Evolutionary conservation across 108 stramenopile genomes (phyloP), one percentile per base, ranked within the genome.

Genomic region (Skeletonema tropicum): DNA sequence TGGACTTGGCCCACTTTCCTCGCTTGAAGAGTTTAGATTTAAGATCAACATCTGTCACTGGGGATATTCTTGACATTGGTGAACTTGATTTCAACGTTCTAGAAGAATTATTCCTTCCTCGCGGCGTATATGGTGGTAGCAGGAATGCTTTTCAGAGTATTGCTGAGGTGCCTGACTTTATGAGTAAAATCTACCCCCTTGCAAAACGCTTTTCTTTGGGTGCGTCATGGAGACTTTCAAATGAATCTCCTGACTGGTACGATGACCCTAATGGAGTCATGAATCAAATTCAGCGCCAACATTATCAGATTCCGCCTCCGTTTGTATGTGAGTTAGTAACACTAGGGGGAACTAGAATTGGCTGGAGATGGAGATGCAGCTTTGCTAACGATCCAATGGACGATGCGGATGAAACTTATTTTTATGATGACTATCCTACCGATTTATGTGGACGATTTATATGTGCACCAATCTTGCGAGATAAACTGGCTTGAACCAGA

Each of bases 1-100:
- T 67, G 66, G 66, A 67, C 58, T 55, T 67, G 25, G 66, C 66
- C 4, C 55, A 67, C 66, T 67, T 67, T 67, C 48, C 66, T 10
- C 55, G 9, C 1, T 9, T 67, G 17, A 67, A 5, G 57, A 46
- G 11, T 2, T 66, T 66, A 8, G 46, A 66, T 58, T 23, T 67
- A 15, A 8, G 21, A 10, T 17, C 7, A 9, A 58, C 66, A 5
- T 6, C 48, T 57, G 66, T 67, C 2, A 42, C 66, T 8, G 66
- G 48, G 25, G 66, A 67, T 32, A 36, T 62, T 36, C 32, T n/a
- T 17, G 17, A 19, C 13, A 33, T 62, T 8, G 0, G 29, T 3
- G 29, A 1, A 39, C 8, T 6, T 36, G 38, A 62, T 62, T 62
- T 62, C 17, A 7, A 3, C 33, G n/a, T 12, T 14, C 38, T 33